Evolutionary conservation across 805 yeast species (phyloP), one percentile per base, ranked within the genome.

Genomic region (Yarrowia sp.): DNA sequence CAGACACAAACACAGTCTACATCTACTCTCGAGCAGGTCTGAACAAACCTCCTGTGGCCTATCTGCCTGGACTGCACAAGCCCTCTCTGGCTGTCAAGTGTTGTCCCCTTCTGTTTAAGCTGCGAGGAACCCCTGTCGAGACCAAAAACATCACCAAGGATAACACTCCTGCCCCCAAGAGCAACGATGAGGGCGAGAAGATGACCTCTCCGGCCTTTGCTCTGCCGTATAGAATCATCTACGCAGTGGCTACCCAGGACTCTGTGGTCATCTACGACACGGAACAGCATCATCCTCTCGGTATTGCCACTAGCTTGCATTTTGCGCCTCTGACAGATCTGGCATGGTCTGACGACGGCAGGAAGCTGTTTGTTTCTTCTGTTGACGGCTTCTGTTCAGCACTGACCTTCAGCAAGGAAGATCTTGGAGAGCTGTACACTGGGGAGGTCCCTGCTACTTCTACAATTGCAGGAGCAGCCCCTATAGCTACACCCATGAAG

Each of bases 201-300:
- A 38, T 35, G 40, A 19, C 69, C 1, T 53, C 61, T 11, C 77
- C 81, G 1, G 83, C 83, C 14, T 83, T 91, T 70, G 78, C 81
- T 5, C 77, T 93, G 55, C 89, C 91, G 0, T 92, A 95, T 75
- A 85, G 92, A 71, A 85, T 95, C 86, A 79, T 94, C 0, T 93
- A 90, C 79, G 98, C 98, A 0, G 89, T 95, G 19, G 98, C 97
- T 0, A 93, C 98, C 0, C 92, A 91, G 69, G 97, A 91, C 75
- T 84, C 93, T 14, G 89, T 95, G 12, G 74, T 89, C 9, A 79
- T 95, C 1, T 95, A 91, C 78, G 97, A 92, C 72, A 94, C 98
- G 0, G 90, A 88, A 71, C 82, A 83, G 41, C 74, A 82, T 35
- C 77, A 82, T 69, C 97, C 98, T 2, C 74, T 95, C 26, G 95